These are phyloP conservation scores for Cadophora gregata DNA, from an alignment of 2,329 filamentous ascomycete genomes.

Conservation along the genomic window DNA sequence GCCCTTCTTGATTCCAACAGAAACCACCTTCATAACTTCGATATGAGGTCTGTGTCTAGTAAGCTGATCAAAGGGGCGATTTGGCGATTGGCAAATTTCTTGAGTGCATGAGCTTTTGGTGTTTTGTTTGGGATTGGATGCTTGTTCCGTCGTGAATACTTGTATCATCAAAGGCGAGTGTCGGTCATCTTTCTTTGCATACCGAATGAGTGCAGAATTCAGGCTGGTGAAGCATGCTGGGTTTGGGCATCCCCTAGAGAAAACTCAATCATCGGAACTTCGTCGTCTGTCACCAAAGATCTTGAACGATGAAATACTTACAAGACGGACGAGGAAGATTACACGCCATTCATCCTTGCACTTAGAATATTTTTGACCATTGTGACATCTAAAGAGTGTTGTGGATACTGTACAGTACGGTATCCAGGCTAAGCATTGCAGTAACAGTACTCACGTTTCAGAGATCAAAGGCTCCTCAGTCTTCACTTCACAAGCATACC, in stretches of 20 bases:
- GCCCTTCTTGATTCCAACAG: too few species aligned
- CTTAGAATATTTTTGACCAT: neutral
- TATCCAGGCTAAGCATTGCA: neutral
- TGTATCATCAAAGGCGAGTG: neutral
- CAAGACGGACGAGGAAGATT: neutral
- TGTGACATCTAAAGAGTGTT: conserved; percentile 6
- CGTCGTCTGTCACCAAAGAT: neutral
- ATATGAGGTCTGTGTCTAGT: neutral
- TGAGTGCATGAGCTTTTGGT: neutral
- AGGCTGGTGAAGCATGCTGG: neutral
- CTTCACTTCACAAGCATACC: neutral
- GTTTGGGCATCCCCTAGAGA: neutral
- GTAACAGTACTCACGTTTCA: neutral
- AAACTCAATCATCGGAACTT: neutral
- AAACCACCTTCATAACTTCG: neutral
- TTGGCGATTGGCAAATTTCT: neutral
- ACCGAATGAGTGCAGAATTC: too few species aligned
- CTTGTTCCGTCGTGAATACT: neutral
- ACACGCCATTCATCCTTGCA: too few species aligned
- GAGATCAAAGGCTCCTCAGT: neutral
- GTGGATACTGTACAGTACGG: neutral
- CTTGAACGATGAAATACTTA: neutral
- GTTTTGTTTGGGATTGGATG: neutral
- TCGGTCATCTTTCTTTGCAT: neutral
- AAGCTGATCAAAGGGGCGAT: neutral